A percentile compares a stretch with the other conserved stretches of the same genome.
These are phyloP conservation scores for Nannizziopsis barbatae DNA, from an alignment of 2,329 filamentous ascomycete genomes.

Conservation along the genomic window DNA sequence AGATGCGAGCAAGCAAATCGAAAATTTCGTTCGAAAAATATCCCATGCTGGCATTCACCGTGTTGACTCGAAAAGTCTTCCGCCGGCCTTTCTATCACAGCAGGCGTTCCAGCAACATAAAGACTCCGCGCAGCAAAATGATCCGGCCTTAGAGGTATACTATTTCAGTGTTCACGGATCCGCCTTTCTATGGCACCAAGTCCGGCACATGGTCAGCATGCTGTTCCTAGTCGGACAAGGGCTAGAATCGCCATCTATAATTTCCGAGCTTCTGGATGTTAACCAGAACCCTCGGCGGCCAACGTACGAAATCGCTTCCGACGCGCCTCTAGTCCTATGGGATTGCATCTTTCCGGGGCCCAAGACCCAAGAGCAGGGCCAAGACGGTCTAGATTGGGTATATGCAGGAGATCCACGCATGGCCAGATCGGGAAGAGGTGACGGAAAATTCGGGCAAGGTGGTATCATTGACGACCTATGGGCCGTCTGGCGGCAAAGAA, in stretches of 20 bases:
- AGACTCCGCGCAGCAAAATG: slow-evolving; percentile 13
- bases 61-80: slow-evolving; percentile 44
- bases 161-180: slow-evolving; percentile 80
- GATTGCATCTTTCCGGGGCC: slow-evolving; percentile 74
- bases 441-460: slow-evolving; percentile 52
- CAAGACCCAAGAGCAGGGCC: slow-evolving; percentile 44
- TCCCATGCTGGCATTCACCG: slow-evolving; percentile 69
- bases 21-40: slow-evolving; percentile 68
- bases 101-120: slow-evolving; percentile 34
- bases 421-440: slow-evolving; percentile 30
- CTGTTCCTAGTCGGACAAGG: slow-evolving; percentile 89
- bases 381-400: slow-evolving; percentile 63
- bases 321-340: slow-evolving; percentile 86
- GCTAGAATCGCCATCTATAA: slow-evolving; percentile 61
- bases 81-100: slow-evolving; percentile 46
- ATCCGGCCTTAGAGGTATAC: slow-evolving; percentile 52
- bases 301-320: slow-evolving; percentile 79
- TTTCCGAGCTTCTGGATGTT: slow-evolving; percentile 65
- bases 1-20: slow-evolving; percentile 78
- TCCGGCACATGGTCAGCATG: slow-evolving; percentile 82
- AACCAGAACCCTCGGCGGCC: slow-evolving; percentile 62
- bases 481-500: slow-evolving; percentile 68
- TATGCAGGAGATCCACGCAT: slow-evolving; percentile 58
- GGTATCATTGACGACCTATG: slow-evolving; percentile 67
- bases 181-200: slow-evolving; percentile 96